Percentiles rank a stretch among this genome's conserved stretches.
Evolutionary conservation across 495 filamentous ascomycete genomes (phyloP).

Genomic region (Lepidopterella palustris): DNA sequence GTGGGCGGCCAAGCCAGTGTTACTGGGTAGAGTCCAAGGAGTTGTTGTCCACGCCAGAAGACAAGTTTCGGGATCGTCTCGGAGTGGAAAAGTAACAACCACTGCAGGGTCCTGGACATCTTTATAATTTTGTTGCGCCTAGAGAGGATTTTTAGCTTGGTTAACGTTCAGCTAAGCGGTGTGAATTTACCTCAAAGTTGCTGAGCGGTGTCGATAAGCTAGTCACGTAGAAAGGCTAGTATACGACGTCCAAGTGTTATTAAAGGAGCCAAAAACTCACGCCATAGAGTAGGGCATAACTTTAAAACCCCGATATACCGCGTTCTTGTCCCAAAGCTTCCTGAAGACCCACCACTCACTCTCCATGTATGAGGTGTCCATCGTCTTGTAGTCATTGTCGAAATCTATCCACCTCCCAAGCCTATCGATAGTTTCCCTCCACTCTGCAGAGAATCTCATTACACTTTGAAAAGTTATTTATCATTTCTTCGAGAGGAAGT

Average conservation of each 20-base stretch:
- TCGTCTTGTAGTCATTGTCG: constrained; percentile 97
- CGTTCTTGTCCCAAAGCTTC: constrained; percentile 79
- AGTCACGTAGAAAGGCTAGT: no score
- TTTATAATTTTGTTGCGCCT: constrained; percentile 91
- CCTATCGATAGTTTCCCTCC: constrained; percentile 82
- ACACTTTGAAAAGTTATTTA: no score
- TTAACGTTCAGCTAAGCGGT: constrained; percentile 81
- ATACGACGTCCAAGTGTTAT: no score
- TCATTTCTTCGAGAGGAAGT: no score
- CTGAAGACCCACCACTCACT: constrained; percentile 96
- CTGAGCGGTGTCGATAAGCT: constrained; percentile 78
- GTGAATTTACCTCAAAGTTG: no score
- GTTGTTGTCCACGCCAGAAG: constrained; percentile 90
- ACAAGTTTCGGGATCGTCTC: constrained; percentile 65
- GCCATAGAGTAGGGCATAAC: constrained; percentile 93
- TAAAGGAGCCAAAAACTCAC: no score
- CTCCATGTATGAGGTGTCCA: constrained; percentile 95
- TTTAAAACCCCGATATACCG: constrained; percentile 79
- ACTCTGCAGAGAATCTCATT: constrained; percentile 85
- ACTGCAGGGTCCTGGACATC: constrained; percentile 90
- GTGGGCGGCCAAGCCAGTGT: constrained; percentile 72
- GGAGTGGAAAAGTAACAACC: constrained; percentile 78
- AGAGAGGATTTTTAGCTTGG: no score
- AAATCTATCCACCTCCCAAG: constrained; percentile 98
- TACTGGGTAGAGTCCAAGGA: constrained; percentile 89